These are phyloP conservation scores for Corchorus olitorius DNA, from an alignment of 345 rosid species.

Conservation along the genomic window DNA sequence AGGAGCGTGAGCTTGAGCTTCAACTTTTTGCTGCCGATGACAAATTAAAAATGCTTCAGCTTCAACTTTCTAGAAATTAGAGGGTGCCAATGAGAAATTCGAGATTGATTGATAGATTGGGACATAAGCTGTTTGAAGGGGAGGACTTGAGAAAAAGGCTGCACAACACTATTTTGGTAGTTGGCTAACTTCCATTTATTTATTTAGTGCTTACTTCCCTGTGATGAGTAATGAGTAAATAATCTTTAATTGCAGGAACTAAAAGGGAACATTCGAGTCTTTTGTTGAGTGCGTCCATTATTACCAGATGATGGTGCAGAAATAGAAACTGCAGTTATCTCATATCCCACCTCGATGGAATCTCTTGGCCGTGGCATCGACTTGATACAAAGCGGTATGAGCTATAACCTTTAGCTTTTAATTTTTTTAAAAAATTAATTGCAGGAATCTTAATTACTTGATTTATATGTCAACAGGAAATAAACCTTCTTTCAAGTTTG, in stretches of 20 bases:
- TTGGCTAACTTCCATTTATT: neutral
- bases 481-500: slow-evolving; percentile 83
- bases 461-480: slow-evolving; percentile 52
- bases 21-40: slow-evolving; percentile 72
- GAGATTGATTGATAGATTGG: slow-evolving; percentile 59
- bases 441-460: neutral
- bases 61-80: too few relatives aligned
- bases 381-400: slow-evolving; percentile 71
- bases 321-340: slow-evolving; percentile 50
- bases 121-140: slow-evolving; percentile 66
- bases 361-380: slow-evolving; percentile 81
- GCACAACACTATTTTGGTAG: slow-evolving; percentile 92
- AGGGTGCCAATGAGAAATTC: slow-evolving; percentile 60
- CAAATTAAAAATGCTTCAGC: too few relatives aligned
- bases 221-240: slow-evolving; percentile 13
- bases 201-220: neutral
- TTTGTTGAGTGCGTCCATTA: slow-evolving; percentile 89
- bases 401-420: neutral
- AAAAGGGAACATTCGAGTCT: slow-evolving; percentile 94
- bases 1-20: slow-evolving; percentile 62
- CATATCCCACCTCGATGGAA: slow-evolving; percentile 75
- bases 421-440: neutral
- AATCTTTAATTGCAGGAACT: slow-evolving; percentile 55
- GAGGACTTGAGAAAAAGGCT: slow-evolving; percentile 76
- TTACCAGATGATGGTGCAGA: slow-evolving; percentile 74